Conservation (phyloP, 2,329 filamentous ascomycete genomes). For the Talaromyces albobiverticillius region DNA sequence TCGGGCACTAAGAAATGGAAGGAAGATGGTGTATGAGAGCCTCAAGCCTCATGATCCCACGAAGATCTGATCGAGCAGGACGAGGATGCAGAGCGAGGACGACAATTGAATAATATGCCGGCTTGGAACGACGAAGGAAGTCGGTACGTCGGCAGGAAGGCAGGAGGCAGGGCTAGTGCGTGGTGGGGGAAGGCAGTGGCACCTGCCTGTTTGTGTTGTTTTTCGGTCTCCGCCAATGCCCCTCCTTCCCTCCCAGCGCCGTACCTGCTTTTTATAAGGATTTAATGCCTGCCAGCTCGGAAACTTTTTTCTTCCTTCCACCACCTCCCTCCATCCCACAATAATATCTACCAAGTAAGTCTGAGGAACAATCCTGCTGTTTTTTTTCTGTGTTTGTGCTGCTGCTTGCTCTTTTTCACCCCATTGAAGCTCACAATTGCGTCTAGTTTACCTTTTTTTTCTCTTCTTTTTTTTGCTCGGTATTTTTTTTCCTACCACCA, state of each 20-base stretch:
- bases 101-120: too few species aligned
- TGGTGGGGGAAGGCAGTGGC: not conserved
- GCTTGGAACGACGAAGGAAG: too few species aligned
- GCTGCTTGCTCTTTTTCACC: not conserved
- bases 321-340: constrained; percentile 8
- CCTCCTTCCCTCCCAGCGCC: constrained; percentile 9
- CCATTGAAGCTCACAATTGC: constrained; percentile 4
- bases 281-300: constrained; percentile 3
- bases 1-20: constrained; percentile 8
- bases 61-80: not conserved
- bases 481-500: constrained; percentile 8
- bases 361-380: not conserved
- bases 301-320: constrained; percentile 16
- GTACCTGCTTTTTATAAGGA: constrained; percentile 6
- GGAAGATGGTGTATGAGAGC: not conserved
- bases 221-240: constrained; percentile 15
- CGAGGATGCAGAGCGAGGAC: not conserved
- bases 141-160: too few species aligned
- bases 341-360: not conserved
- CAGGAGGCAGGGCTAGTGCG: too few species aligned
- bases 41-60: constrained; percentile 1
- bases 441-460: constrained; percentile 14
- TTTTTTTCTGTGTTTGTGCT: not conserved
- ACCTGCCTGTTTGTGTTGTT: not conserved
- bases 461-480: too few species aligned